phyloP scores from a whole-genome alignment of 164 flowering plant genomes.

The Hamamelis virginiana region DNA sequence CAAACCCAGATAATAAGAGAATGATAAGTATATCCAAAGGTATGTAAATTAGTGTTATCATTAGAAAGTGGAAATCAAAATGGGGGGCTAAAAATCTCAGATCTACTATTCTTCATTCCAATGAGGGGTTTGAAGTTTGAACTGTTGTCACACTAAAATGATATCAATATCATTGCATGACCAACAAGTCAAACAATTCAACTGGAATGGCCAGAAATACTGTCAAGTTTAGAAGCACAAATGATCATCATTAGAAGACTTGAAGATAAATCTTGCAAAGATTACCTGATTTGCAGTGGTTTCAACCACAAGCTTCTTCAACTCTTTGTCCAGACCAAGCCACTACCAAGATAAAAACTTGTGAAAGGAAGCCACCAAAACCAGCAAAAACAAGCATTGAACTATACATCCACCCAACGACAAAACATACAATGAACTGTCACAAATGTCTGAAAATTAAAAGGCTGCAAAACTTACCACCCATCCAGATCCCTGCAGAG shows the following conservation, averaged over 20 bases:
- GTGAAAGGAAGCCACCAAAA: background rate
- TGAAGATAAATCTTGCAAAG: background rate
- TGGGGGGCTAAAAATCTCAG: background rate
- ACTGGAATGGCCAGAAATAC: background rate
- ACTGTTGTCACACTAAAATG: background rate
- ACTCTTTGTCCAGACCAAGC: constrained; percentile 84
- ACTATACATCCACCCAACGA: background rate
- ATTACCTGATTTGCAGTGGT: constrained; percentile 93
- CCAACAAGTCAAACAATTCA: background rate
- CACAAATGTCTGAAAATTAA: background rate
- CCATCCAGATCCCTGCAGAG: constrained; percentile 99
- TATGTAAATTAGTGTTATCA: background rate
- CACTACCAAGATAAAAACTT: constrained; percentile 48
- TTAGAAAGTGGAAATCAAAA: background rate
- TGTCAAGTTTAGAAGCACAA: background rate
- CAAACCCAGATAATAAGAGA: background rate
- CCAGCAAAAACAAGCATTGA: background rate
- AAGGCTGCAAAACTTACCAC: constrained; percentile 65
- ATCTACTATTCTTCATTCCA: background rate
- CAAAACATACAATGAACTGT: background rate
- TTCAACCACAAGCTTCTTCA: constrained; percentile 79
- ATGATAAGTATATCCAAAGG: background rate
- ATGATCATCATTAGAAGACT: background rate
- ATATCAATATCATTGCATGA: background rate
- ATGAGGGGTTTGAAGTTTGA: background rate